Conservation (phyloP, 371 early-diverging fungal species). For the Rhizomucor pusillus region DNA sequence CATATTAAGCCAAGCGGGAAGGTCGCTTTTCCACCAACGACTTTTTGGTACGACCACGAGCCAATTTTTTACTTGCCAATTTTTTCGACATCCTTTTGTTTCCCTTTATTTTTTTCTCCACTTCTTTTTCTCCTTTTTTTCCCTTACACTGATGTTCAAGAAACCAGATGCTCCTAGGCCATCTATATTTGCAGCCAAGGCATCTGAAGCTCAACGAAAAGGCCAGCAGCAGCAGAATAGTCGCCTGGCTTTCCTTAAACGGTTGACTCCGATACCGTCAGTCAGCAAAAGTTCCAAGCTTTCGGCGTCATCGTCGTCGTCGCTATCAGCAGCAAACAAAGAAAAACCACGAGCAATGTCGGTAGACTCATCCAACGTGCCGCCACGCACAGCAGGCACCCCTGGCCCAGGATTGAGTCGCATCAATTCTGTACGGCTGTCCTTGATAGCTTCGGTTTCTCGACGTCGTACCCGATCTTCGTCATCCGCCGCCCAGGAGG, state of each 20-base stretch:
- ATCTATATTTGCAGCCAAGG: conserved; percentile 8
- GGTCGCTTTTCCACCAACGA: no score
- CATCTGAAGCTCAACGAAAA: no score
- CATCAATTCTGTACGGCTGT: conserved; percentile 12
- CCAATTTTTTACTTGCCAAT: no score
- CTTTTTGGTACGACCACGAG: no score
- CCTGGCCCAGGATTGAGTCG: conserved; percentile 2
- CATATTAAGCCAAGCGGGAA: no score
- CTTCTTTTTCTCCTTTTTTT: no score
- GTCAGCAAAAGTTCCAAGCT: conserved; percentile 6
- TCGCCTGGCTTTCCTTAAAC: conserved; percentile 7
- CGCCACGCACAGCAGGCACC: conserved; percentile 3
- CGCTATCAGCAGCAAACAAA: background rate
- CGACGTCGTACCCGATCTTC: conserved; percentile 6
- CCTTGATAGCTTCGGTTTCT: conserved; percentile 20
- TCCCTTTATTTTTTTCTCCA: no score
- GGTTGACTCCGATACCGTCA: conserved; percentile 1
- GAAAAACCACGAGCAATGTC: background rate
- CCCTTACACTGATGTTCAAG: no score
- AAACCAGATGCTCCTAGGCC: no score
- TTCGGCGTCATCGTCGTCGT: conserved; percentile 1
- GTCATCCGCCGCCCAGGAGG: no score
- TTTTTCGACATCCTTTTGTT: no score
- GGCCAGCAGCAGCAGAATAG: conserved; percentile 2
- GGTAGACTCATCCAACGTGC: background rate